These are phyloP conservation scores for Bjerkandera adusta DNA, from an alignment of 1,284 basidiomycete genomes.

Conservation along the genomic window DNA sequence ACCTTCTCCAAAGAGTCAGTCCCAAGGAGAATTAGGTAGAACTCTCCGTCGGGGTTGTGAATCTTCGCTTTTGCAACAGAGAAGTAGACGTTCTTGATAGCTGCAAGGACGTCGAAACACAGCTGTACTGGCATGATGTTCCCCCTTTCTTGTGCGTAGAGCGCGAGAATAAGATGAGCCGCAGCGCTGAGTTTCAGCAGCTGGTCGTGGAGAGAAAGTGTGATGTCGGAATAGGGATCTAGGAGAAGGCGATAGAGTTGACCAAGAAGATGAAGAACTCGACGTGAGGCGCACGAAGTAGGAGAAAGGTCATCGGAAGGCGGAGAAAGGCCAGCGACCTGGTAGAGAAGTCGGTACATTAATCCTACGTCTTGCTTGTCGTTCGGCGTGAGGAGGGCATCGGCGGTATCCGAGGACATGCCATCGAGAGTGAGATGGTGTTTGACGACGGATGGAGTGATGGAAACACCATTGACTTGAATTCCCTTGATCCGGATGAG, in stretches of 20 bases:
- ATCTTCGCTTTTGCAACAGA: slow-evolving; percentile 37
- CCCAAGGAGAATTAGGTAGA: slow-evolving; percentile 36
- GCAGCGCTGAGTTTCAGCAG: slow-evolving; percentile 33
- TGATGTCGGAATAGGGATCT: slow-evolving; percentile 32
- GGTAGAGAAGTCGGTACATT: not conserved
- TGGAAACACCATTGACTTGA: slow-evolving; percentile 19
- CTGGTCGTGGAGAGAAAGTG: slow-evolving; percentile 34
- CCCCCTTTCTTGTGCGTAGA: slow-evolving; percentile 23
- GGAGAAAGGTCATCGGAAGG: slow-evolving; percentile 4
- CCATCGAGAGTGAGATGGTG: not conserved
- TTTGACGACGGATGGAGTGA: slow-evolving; percentile 19
- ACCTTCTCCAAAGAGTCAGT: slow-evolving; percentile 31
- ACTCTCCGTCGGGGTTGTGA: slow-evolving; percentile 28
- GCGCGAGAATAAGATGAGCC: slow-evolving; percentile 27
- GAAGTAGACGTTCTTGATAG: slow-evolving; percentile 38
- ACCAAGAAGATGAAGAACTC: slow-evolving; percentile 16
- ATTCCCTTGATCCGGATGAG: slow-evolving; percentile 27
- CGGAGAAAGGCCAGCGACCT: not conserved
- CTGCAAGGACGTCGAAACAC: slow-evolving; percentile 35
- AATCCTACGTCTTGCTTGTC: slow-evolving; percentile 1
- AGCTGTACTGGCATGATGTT: slow-evolving; percentile 27
- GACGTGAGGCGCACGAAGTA: slow-evolving; percentile 8
- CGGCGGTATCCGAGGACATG: not conserved
- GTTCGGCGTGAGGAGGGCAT: not conserved
- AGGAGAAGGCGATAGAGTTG: slow-evolving; percentile 25